These are phyloP conservation scores for Sporothrix globosa DNA, from an alignment of 2,329 filamentous ascomycete species.

Conservation along the genomic window DNA sequence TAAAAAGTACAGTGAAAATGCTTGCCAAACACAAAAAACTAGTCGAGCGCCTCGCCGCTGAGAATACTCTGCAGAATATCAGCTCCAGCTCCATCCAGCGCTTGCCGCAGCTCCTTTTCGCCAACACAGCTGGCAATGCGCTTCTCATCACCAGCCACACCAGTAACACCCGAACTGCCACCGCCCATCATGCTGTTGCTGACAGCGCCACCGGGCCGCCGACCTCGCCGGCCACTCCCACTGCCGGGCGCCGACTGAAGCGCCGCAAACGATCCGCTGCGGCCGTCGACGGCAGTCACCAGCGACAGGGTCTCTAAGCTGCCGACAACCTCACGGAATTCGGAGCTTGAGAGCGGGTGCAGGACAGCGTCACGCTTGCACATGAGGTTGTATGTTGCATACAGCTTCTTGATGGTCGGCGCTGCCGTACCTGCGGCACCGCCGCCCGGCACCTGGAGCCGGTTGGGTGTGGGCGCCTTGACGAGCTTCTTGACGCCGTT, in stretches of 20 bases:
- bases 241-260: conserved; percentile 73
- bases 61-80: conserved; percentile 66
- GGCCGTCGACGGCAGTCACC: conserved; percentile 70
- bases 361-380: conserved; percentile 88
- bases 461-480: conserved; percentile 39
- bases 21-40: conserved; percentile 29
- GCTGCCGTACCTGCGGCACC: conserved; percentile 52
- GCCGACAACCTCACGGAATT: conserved; percentile 90
- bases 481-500: conserved; percentile 32
- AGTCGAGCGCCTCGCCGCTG: conserved; percentile 63
- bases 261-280: conserved; percentile 66
- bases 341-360: conserved; percentile 84
- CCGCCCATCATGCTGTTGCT: conserved; percentile 44
- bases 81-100: conserved; percentile 65
- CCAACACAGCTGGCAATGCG: conserved; percentile 76
- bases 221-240: conserved; percentile 45
- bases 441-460: conserved; percentile 56
- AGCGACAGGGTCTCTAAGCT: conserved; percentile 88
- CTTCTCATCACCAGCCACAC: conserved; percentile 69
- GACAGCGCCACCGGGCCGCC: conserved; percentile 45
- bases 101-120: conserved; percentile 75
- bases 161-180: conserved; percentile 64
- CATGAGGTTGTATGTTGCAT: conserved; percentile 77
- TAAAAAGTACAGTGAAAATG: neutral
- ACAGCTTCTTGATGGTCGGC: conserved; percentile 82